These are phyloP conservation scores for Aspergillus thermomutatus DNA, from an alignment of 2,329 filamentous ascomycete genomes.

Conservation along the genomic window DNA sequence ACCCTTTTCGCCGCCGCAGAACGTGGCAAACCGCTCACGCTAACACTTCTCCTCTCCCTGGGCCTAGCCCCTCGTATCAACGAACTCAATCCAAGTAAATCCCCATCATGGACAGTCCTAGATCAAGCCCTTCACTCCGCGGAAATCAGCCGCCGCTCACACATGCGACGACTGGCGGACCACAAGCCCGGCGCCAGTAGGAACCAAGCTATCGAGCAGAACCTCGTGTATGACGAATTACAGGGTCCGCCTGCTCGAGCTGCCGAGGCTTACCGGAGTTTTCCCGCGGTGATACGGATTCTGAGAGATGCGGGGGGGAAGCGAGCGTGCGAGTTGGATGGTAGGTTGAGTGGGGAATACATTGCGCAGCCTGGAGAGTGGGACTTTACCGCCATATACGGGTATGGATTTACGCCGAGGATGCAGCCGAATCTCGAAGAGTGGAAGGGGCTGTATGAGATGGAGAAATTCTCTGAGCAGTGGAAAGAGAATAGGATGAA, in stretches of 20 bases:
- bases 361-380: constrained; percentile 15
- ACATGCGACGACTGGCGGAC: constrained; percentile 16
- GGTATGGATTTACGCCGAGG: constrained; percentile 14
- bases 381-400: constrained; percentile 16
- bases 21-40: constrained; percentile 14
- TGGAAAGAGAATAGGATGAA: neutral
- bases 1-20: constrained; percentile 15
- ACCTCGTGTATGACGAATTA: constrained; percentile 13
- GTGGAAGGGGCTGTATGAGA: constrained; percentile 19
- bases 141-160: constrained; percentile 15
- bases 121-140: constrained; percentile 19
- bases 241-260: constrained; percentile 17
- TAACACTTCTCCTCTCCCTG: constrained; percentile 17
- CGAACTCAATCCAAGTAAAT: neutral
- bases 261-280: constrained; percentile 14
- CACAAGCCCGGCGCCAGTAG: constrained; percentile 14
- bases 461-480: neutral
- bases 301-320: constrained; percentile 18
- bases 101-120: constrained; percentile 12
- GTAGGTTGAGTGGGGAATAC: constrained; percentile 4
- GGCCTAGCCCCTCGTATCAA: constrained; percentile 17
- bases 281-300: constrained; percentile 15
- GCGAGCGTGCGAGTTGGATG: constrained; percentile 15
- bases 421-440: constrained; percentile 17
- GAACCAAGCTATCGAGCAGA: constrained; percentile 11